Conservation (phyloP, 2,329 filamentous ascomycete genomes). For the Trichoderma endophyticum region DNA sequence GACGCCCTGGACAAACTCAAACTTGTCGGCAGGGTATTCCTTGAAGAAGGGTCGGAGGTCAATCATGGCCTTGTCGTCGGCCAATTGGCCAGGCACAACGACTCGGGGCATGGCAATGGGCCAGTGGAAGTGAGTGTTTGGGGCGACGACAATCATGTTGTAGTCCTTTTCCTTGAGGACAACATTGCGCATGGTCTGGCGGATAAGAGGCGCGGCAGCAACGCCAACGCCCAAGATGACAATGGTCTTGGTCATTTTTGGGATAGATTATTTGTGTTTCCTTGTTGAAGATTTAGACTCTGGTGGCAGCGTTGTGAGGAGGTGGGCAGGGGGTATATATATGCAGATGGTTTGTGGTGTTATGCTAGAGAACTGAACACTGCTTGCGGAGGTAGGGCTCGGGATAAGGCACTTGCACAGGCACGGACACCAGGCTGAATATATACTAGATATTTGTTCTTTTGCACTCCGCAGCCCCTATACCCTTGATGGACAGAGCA, state of each 20-base stretch:
- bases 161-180: slow-evolving; percentile 39
- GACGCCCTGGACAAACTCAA: slow-evolving; percentile 51
- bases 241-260: slow-evolving; percentile 32
- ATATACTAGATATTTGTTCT: not conserved
- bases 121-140: slow-evolving; percentile 50
- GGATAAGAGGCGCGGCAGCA: slow-evolving; percentile 46
- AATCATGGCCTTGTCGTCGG: slow-evolving; percentile 39
- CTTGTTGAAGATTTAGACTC: not conserved
- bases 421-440: not conserved
- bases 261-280: not conserved
- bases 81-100: slow-evolving; percentile 44
- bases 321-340: not conserved
- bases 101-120: slow-evolving; percentile 46
- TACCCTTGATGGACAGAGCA: not conserved
- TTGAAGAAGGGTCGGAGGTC: slow-evolving; percentile 44
- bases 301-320: not conserved
- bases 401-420: not conserved
- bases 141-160: slow-evolving; percentile 46
- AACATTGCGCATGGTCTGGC: slow-evolving; percentile 47
- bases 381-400: not conserved
- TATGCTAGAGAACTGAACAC: not conserved
- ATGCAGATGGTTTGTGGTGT: not conserved
- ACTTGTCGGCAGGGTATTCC: slow-evolving; percentile 44
- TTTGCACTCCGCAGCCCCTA: not conserved
- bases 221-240: slow-evolving; percentile 50